These are phyloP conservation scores for Phytopythium delawarense DNA, from an alignment of 352 stramenopile genomes.

Conservation along the genomic window DNA sequence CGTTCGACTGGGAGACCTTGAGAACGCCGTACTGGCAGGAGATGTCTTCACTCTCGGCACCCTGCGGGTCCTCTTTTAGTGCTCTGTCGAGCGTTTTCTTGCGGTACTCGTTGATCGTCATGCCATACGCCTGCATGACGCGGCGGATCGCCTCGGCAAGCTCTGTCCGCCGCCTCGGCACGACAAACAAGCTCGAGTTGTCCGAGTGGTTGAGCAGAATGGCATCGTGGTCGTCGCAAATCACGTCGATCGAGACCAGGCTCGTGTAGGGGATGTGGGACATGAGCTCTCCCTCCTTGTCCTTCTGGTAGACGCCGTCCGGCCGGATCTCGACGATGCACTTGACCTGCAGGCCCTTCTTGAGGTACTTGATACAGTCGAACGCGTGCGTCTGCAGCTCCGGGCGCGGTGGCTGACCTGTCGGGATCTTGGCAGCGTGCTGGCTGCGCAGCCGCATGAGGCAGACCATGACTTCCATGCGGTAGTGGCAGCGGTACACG, in stretches of 20 bases:
- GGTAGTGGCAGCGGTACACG: conserved; percentile 73
- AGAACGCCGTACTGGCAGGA: conserved; percentile 72
- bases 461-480: conserved; percentile 81
- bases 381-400: conserved; percentile 61
- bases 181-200: conserved; percentile 79
- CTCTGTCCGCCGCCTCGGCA: conserved; percentile 55
- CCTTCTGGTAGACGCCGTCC: conserved; percentile 73
- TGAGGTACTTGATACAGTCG: conserved; percentile 57
- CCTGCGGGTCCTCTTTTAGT: conserved; percentile 37
- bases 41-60: conserved; percentile 23
- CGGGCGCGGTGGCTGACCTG: conserved; percentile 11
- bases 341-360: conserved; percentile 46
- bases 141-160: conserved; percentile 63
- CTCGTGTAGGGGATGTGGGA: conserved; percentile 81
- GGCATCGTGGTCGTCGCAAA: conserved; percentile 69
- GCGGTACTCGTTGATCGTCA: conserved; percentile 80
- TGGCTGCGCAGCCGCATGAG: conserved; percentile 71
- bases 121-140: conserved; percentile 73
- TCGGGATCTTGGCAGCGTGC: conserved; percentile 39
- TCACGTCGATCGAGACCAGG: conserved; percentile 77
- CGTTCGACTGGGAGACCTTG: conserved; percentile 47
- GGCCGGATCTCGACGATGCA: conserved; percentile 69
- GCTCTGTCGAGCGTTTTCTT: conserved; percentile 75
- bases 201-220: conserved; percentile 76
- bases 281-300: conserved; percentile 71